Conservation (phyloP, 2,329 filamentous ascomycete genomes). For the Xylariales sp. region DNA sequence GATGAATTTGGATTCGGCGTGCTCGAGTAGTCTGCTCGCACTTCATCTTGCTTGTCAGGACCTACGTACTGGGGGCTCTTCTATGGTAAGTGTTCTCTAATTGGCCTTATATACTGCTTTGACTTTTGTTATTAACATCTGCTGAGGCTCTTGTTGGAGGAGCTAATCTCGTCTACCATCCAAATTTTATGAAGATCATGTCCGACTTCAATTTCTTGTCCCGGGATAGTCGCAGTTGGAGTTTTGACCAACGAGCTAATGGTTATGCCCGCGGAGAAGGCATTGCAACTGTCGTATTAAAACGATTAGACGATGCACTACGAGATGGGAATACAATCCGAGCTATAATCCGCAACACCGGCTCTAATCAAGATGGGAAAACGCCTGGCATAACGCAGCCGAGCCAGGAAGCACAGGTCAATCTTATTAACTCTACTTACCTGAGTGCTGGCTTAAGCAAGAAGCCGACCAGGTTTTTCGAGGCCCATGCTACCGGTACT, state of each 20-base stretch:
- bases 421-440: conserved; percentile 48
- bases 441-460: conserved; percentile 24
- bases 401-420: conserved; percentile 43
- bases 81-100: too few relatives aligned
- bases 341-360: conserved; percentile 41
- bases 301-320: conserved; percentile 59
- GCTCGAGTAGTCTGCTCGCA: conserved; percentile 28
- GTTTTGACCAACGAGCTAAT: conserved; percentile 37
- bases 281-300: conserved; percentile 61
- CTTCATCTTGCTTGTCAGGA: conserved; percentile 33
- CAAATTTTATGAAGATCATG: conserved; percentile 32
- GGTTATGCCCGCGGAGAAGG: conserved; percentile 60
- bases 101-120: too few relatives aligned
- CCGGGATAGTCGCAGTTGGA: conserved; percentile 28
- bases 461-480: conserved; percentile 40
- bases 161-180: conserved; percentile 25
- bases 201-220: too few relatives aligned
- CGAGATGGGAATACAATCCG: conserved; percentile 51
- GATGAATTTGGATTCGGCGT: conserved; percentile 32
- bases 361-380: conserved; percentile 44
- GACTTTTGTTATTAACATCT: too few relatives aligned
- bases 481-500: conserved; percentile 42
- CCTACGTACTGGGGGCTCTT: conserved; percentile 10
- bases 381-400: conserved; percentile 42
- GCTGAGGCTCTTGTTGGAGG: conserved; percentile 25